phyloP scores from a whole-genome alignment of 441 rosid genomes.

The Croton laevigatus region DNA sequence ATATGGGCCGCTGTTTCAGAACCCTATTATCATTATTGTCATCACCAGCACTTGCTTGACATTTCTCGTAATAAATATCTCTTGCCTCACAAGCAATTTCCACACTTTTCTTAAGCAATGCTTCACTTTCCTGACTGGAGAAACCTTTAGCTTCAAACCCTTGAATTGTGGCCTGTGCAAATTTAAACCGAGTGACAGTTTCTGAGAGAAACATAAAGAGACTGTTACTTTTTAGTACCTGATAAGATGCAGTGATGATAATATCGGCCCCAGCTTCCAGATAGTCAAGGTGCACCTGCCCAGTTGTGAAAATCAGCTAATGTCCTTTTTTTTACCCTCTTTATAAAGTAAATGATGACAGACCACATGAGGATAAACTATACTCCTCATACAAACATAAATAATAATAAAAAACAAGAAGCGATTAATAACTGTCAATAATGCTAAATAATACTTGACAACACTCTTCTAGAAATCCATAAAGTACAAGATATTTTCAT shows the following conservation, averaged over 20 bases:
- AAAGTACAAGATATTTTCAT: too few species aligned
- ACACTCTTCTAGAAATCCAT: background rate
- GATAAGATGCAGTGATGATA: conserved; percentile 75
- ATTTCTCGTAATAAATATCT: conserved; percentile 44
- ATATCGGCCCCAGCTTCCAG: conserved; percentile 96
- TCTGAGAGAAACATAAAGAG: conserved; percentile 4
- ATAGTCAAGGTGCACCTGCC: conserved; percentile 86
- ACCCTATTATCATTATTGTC: conserved; percentile 32
- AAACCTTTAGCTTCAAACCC: conserved; percentile 81
- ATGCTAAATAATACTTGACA: background rate
- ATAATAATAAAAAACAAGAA: background rate
- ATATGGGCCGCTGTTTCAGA: conserved; percentile 51
- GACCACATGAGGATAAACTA: background rate
- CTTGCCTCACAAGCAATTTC: conserved; percentile 76
- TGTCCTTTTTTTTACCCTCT: background rate
- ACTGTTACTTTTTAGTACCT: conserved; percentile 35
- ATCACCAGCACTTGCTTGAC: conserved; percentile 33
- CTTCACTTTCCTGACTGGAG: conserved; percentile 60
- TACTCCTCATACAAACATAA: background rate
- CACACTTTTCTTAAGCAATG: conserved; percentile 65
- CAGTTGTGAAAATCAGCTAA: conserved; percentile 20
- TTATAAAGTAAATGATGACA: too few species aligned
- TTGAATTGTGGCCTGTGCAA: conserved; percentile 75
- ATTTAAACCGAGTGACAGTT: conserved; percentile 17
- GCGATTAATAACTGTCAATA: background rate